Base-by-base conservation (phyloP, 352 stramenopile species). In the Pythium utonaiense region DNA sequence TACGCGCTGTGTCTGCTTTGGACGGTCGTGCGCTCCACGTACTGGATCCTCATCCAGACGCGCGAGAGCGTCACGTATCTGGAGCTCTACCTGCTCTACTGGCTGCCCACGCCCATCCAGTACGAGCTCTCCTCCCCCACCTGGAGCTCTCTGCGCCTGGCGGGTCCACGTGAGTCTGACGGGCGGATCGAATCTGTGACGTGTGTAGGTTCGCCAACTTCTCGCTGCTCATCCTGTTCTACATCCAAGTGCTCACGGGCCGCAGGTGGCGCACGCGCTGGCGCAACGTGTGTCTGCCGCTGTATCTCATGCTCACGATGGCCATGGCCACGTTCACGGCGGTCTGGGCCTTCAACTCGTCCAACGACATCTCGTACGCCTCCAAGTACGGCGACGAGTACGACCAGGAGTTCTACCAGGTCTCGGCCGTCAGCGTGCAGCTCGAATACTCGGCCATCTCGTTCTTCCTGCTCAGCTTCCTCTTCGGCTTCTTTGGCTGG, bases 401-500 rank as follows among this genome's bases (percentile, higher is more conserved):
- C 74, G 82, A 94, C 62, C 71, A 91, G 51, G 83, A 92, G 56
- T 91, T 94, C 57, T 89, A 76, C 52, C 76, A 86, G 61, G 80
- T 94, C 44, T 83, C 81, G 10, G 80, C 82, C 34, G 80, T 93
- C 41, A 78, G 74, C 61, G 80, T 92, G 56, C 85, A 94, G 65
- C 78, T 92, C 55, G 78, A 79, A 57, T 94, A 94, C 70, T 94
- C 85, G 45, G 79, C 82, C 9, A 75, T 89, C 17, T 90, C 79
- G 17, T 94, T 92, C 62, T 88, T 88, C 54, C 52, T 91, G 34
- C 72, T 94, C 50, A 89, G 80, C 64, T 77, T 86, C 9, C 70
- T 92, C 40, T 94, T 94, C 65, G 85, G 82, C 17, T 77, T 87
- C 64, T 94, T 94, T 53, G 83, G 82, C n/a, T 92, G 83, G 83